phyloP scores from a whole-genome alignment of 2,329 filamentous ascomycete species.

The Venturia effusa region DNA sequence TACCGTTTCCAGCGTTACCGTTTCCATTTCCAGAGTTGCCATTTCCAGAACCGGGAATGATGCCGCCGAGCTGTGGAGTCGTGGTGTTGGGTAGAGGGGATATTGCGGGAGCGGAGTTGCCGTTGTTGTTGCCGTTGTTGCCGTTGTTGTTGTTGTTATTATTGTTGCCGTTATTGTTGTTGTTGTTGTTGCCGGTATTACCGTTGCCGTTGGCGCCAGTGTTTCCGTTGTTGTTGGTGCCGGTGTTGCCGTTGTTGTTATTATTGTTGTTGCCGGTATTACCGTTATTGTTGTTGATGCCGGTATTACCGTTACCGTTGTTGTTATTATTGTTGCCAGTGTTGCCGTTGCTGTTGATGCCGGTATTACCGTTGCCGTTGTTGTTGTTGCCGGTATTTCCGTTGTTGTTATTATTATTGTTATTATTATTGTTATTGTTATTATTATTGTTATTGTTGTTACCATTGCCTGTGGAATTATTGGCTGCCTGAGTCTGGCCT shows the following conservation, averaged over 20 bases:
- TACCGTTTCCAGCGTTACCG: too few species aligned
- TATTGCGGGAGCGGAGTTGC: not conserved
- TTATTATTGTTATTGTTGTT: not conserved
- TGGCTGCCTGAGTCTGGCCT: not conserved
- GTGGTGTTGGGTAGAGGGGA: conserved; percentile 1
- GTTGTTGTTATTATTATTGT: not conserved
- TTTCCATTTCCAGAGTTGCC: too few species aligned
- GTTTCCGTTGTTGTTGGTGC: not conserved
- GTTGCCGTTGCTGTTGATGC: not conserved
- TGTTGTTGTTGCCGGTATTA: not conserved
- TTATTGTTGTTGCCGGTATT: not conserved
- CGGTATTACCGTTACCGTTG: not conserved
- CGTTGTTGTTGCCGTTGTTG: not conserved
- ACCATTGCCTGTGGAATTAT: not conserved
- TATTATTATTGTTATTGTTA: not conserved
- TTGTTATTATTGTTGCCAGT: not conserved
- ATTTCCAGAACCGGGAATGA: not conserved
- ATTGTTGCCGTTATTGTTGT: not conserved
- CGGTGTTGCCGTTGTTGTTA: not conserved
- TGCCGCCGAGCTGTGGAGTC: not conserved
- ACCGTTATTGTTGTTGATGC: not conserved
- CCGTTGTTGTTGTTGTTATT: not conserved
- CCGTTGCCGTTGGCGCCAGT: not conserved
- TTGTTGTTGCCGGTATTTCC: not conserved
- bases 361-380: not conserved